Conservation (phyloP, 202 grass and related monocot species). For the Thinopyrum obtusiflorum region DNA sequence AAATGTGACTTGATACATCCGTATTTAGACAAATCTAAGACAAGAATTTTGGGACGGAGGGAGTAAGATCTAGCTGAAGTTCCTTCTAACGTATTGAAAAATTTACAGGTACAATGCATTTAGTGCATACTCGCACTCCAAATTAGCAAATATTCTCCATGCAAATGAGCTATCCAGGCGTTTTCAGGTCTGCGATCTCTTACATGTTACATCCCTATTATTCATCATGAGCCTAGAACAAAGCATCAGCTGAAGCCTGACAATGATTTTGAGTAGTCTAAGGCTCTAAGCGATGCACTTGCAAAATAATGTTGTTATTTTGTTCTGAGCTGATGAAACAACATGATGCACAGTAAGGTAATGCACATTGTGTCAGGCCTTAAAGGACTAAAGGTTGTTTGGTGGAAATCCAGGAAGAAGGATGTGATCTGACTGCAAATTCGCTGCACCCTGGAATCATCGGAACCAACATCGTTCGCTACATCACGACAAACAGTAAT, state of each 20-base stretch:
- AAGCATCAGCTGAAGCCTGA: not conserved
- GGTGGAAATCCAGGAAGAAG: conserved; percentile 63
- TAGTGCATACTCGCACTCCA: conserved; percentile 61
- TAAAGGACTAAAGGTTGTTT: not conserved
- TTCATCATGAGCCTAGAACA: not conserved
- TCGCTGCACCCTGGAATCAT: conserved; percentile 81
- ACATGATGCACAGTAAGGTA: not conserved
- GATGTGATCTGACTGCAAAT: conserved; percentile 73
- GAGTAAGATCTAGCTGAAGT: not conserved
- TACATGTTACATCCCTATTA: not conserved
- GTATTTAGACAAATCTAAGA: no score
- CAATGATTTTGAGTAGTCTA: not conserved
- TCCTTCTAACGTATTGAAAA: not conserved
- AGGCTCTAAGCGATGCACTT: not conserved
- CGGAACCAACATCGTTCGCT: conserved; percentile 55
- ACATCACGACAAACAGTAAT: conserved; percentile 57
- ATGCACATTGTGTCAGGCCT: not conserved
- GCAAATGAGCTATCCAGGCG: conserved; percentile 67
- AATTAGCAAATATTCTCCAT: conserved; percentile 87
- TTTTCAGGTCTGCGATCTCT: conserved; percentile 46
- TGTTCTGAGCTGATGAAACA: not conserved
- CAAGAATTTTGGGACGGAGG: no score
- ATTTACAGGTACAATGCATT: conserved; percentile 52
- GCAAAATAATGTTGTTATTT: not conserved
- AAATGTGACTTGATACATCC: no score